Percentiles rank a stretch among this genome's conserved stretches.
phyloP scores from a whole-genome alignment of 306 rosid species.

The Dryas octopetala region DNA sequence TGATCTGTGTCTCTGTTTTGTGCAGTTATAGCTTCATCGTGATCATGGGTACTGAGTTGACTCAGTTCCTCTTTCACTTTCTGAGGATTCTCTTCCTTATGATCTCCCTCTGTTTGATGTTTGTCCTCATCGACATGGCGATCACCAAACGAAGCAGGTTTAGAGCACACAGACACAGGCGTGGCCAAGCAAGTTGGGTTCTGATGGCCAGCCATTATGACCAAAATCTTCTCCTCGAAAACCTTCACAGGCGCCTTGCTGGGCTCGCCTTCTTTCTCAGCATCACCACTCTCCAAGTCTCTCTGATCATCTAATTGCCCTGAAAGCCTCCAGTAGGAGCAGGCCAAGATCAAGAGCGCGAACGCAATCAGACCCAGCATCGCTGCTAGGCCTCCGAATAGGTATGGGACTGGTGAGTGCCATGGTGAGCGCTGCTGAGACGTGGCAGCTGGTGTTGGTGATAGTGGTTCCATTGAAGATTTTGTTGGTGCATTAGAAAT shows the following conservation, averaged over 20 bases:
- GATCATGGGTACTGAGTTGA: not conserved
- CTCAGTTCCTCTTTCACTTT: conserved; percentile 33
- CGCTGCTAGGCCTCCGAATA: conserved; percentile 84
- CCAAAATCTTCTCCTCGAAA: conserved; percentile 68
- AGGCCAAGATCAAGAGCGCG: conserved; percentile 74
- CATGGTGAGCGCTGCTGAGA: conserved; percentile 46
- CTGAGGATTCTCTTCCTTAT: conserved; percentile 21
- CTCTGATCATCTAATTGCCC: conserved; percentile 22
- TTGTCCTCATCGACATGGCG: not conserved
- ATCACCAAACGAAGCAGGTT: conserved; percentile 8
- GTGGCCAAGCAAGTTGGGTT: conserved; percentile 84
- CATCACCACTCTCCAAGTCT: conserved; percentile 39
- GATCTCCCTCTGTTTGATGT: not conserved
- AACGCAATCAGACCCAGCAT: conserved; percentile 78
- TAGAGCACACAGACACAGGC: conserved; percentile 52
- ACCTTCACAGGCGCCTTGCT: conserved; percentile 33
- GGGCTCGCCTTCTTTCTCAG: conserved; percentile 37
- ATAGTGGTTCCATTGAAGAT: not conserved
- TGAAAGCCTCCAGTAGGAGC: conserved; percentile 66
- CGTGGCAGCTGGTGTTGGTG: conserved; percentile 19
- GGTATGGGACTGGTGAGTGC: conserved; percentile 92
- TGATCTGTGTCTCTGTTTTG: conserved; percentile 15
- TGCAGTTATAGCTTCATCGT: not conserved
- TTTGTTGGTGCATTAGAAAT: conserved; percentile 4
- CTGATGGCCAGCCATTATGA: conserved; percentile 85